Conservation (phyloP, 192 early-diverging fungal genomes). For the Linnemannia zychae region DNA sequence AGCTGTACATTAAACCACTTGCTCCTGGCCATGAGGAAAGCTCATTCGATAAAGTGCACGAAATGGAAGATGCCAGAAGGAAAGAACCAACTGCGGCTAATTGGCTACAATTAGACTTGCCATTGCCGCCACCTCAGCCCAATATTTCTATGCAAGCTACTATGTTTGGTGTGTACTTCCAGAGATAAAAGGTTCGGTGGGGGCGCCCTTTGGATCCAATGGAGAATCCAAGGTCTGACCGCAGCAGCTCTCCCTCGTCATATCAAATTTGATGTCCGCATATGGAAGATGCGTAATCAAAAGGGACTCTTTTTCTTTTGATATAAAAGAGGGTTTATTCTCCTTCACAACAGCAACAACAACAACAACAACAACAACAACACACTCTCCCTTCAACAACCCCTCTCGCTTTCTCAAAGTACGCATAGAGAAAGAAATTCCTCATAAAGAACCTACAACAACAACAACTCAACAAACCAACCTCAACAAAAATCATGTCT, state of each 20-base stretch:
- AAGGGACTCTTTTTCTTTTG: not conserved
- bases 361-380: not conserved
- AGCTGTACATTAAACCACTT: not conserved
- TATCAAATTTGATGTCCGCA: conserved; percentile 1
- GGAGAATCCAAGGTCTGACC: conserved; percentile 2
- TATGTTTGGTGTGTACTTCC: not conserved
- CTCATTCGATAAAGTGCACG: not conserved
- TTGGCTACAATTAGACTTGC: not conserved
- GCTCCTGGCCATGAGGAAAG: too few species aligned
- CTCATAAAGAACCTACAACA: not conserved
- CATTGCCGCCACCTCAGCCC: not conserved
- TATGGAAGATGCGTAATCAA: not conserved
- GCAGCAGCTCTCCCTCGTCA: not conserved
- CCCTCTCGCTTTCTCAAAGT: not conserved
- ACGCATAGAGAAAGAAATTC: not conserved
- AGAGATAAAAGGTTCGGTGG: not conserved
- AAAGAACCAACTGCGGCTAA: not conserved
- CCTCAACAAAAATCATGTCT: conserved; percentile 2
- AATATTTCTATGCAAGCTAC: not conserved
- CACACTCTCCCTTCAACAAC: not conserved
- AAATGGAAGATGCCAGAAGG: not conserved
- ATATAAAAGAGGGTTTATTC: not conserved
- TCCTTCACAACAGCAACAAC: not conserved
- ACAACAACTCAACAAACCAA: not conserved
- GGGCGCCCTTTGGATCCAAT: not conserved